Evolutionary conservation across 1,284 basidiomycete species (phyloP), one percentile per base, ranked within the genome.

Genomic region (Sphagnurus paluster): DNA sequence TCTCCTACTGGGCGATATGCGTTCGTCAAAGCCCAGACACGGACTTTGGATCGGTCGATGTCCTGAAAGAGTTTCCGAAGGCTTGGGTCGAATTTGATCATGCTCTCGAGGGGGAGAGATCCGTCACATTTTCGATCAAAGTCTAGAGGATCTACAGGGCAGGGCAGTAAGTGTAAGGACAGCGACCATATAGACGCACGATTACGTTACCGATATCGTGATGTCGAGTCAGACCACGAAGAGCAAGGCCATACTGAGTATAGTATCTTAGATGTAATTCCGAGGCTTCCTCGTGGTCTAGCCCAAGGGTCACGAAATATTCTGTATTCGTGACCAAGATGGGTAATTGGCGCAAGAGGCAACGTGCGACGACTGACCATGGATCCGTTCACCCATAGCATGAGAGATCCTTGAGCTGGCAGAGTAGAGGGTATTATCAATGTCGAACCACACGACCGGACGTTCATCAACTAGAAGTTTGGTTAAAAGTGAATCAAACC

Each of bases 101-200:
- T 84, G 1, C 86, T 75, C 58, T 95, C 92, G 8, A 95, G 72
- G 3, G 92, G 92, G 11, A 95, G 71, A 11, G 87, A 80, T 4
- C 85, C 86, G 56, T 95, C 92, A 64, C 90, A 94, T 65, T 88
- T 83, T 45, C 68, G 70, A 68, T 95, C 89, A 62, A 93, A 95
- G 61, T 94, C 92, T 45, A 94, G 65, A 6, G 90, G 87, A 64
- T 95, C 92, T 47, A 26, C 34, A 28, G 46, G 30, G 21, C 33
- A 10, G 33, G 32, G 32, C n/a, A 28, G 35, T 37, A 38, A 36
- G 10, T 6, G 34, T 29, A 23, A 32, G 17, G n/a, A n/a, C 13
- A 4, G 21, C 14, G 40, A 24, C 20, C 19, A 36, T 38, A 36
- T n/a, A 42, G 33, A 46, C 34, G 40, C 26, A 36, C 41, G 42